Evolutionary conservation across 2,329 filamentous ascomycete genomes (phyloP), one percentile per base, ranked within the genome.

Genomic region (Xenoacremonium recifei): DNA sequence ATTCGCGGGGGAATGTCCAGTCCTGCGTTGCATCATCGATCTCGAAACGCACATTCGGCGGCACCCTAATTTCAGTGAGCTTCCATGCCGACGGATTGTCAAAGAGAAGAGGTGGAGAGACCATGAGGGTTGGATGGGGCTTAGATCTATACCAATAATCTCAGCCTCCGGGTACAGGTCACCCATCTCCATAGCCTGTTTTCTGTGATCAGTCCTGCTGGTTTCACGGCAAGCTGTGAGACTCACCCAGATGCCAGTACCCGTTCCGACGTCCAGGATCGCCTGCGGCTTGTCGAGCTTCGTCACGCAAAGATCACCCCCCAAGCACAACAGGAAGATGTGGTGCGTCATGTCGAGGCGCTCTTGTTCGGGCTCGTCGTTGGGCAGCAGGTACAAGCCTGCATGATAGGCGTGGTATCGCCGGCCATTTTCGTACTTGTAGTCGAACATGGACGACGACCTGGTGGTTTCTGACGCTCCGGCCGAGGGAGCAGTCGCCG

Each of bases 261-360:
- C 57, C 3, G 54, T 59, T 11, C 54, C 55, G 2, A 58, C 39
- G 23, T 59, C 54, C 27, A 58, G 40, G 16, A 59, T 50, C 2
- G 35, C 27, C n/a, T 54, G 46, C 2, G 50, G 46, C 9, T 49
- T 42, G 0, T 51, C 34, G 36, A 58, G 34, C 25, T 47, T 41
- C 1, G 52, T 47, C 21, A 35, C 39, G 18, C 45, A 72, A 21
- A 78, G 53, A 32, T 60, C 61, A 19, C 67, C 68, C 16, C 66
- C 58, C 23, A 73, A 65, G n/a, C 71, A 53, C 25, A 73, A 40
- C 35, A 68, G 70, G 51, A 73, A 71, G 50, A 80, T 68, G 47
- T 77, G 70, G 57, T 80, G 75, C 43, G 74, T 71, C 49, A 76
- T 61, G 48, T 80, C 75, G 10, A 79, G 63, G 6, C 76, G 72